phyloP scores from a whole-genome alignment of 1,284 basidiomycete species.

The Ustilago tritici region DNA sequence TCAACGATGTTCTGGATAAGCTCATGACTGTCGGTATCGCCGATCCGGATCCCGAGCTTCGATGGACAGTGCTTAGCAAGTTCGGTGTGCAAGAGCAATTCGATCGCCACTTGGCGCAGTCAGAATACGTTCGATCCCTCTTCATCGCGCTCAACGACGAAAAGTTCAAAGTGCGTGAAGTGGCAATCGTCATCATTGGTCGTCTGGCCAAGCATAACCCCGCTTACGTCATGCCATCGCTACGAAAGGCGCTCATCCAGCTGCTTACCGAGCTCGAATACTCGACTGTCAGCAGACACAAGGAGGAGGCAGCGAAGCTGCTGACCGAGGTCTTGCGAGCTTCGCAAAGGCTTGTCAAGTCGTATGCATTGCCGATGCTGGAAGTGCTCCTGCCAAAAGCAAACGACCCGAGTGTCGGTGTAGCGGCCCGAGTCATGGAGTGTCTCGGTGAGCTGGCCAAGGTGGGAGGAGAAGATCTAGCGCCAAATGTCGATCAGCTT shows the following conservation, averaged over 20 bases:
- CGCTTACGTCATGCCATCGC: slow-evolving; percentile 97
- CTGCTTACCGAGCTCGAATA: slow-evolving; percentile 97
- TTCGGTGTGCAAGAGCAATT: slow-evolving; percentile 93
- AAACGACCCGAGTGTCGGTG: slow-evolving; percentile 84
- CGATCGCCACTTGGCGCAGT: slow-evolving; percentile 97
- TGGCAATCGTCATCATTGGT: slow-evolving; percentile 91
- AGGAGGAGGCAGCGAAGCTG: slow-evolving; percentile 73
- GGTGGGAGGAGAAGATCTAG: slow-evolving; percentile 92
- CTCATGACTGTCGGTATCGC: slow-evolving; percentile 95
- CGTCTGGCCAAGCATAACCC: slow-evolving; percentile 95
- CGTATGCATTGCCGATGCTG: slow-evolving; percentile 96
- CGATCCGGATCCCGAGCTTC: slow-evolving; percentile 76
- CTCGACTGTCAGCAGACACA: slow-evolving; percentile 84
- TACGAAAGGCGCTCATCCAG: slow-evolving; percentile 95
- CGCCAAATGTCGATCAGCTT: slow-evolving; percentile 84
- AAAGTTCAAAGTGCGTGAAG: slow-evolving; percentile 90
- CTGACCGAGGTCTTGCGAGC: slow-evolving; percentile 72
- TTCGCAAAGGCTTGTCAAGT: slow-evolving; percentile 92
- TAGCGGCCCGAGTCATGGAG: slow-evolving; percentile 91
- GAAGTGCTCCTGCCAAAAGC: slow-evolving; percentile 90
- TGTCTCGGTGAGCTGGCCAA: slow-evolving; percentile 93
- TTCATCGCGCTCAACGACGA: slow-evolving; percentile 99
- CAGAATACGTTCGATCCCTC: slow-evolving; percentile 94
- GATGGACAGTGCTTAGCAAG: slow-evolving; percentile 78
- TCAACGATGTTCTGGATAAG: slow-evolving; percentile 97